Evolutionary conservation across 306 rosid species (phyloP), one percentile per base, ranked within the genome.

Genomic region (Geum urbanum): DNA sequence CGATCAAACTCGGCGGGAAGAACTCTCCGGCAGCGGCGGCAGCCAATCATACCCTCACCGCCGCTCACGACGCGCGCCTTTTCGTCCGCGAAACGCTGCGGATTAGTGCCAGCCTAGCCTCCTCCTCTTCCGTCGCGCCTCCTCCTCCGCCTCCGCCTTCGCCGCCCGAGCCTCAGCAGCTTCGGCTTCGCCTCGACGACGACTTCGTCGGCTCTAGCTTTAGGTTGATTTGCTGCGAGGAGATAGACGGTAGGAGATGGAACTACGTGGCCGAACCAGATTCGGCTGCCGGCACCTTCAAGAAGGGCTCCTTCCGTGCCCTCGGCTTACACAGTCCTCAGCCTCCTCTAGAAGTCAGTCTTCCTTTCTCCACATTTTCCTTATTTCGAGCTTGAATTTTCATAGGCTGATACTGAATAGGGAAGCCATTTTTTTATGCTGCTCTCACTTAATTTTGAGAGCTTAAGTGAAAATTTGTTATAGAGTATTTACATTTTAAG

Each of bases 161-260:
- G 55, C 70, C 85, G 11, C 66, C 41, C 20, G 20, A 54, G 9
- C 14, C 27, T 37, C 35, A 43, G 27, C 16, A 4, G 40, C 44
- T n/a, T 4, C 73, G 54, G 49, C 63, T 54, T 16, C 63, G 16
- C 5, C 72, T 71, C 59, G 78, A 73, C 27, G 69, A 84, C 0
- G 78, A 82, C 22, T 83, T 75, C 46, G 66, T 87, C 4, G 72
- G 71, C 74, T 77, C 94, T 15, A 85, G 76, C 76, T 52, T 80
- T 63, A 72, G 83, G 43, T 75, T 84, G 78, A 88, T 94, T 57
- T 94, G 97, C 85, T 87, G 83, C 76, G 99, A 94, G 78, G 92
- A 94, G 80, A 65, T 94, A 63, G 95, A 94, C 39, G 97, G 99
- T 14, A 91, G 95, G 4, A 77, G 91, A 45, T 94, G 97, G 97